A percentile compares a stretch with the other conserved stretches of the same genome.
phyloP scores from a whole-genome alignment of 2,329 filamentous ascomycete species.

The Aspergillus sp. region DNA sequence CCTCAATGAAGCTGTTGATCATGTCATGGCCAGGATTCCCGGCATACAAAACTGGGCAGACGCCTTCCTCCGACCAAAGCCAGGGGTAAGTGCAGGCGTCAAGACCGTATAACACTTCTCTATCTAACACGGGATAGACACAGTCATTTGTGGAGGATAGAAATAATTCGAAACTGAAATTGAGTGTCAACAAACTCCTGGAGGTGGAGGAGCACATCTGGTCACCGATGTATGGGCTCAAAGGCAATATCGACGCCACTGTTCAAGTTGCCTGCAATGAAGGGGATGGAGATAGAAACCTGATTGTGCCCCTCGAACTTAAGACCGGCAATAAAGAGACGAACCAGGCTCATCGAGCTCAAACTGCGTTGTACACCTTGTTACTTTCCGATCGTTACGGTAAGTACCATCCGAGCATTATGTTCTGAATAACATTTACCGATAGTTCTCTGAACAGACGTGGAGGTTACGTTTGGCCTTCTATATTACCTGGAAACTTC shows the following conservation, averaged over 20 bases:
- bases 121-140: conserved; percentile 39
- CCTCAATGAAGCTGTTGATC: conserved; percentile 69
- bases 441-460: conserved; percentile 53
- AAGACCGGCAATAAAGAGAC: conserved; percentile 85
- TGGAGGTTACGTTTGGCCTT: conserved; percentile 85
- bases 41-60: conserved; percentile 82
- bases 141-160: conserved; percentile 77
- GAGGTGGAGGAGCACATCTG: conserved; percentile 98
- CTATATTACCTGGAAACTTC: conserved; percentile 95
- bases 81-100: conserved; percentile 55
- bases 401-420: conserved; percentile 24
- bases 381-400: conserved; percentile 88
- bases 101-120: background rate
- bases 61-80: conserved; percentile 71
- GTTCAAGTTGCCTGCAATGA: conserved; percentile 83
- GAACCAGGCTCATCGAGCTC: conserved; percentile 80
- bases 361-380: conserved; percentile 92
- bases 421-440: background rate
- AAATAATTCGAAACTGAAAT: conserved; percentile 70
- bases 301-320: conserved; percentile 91
- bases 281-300: conserved; percentile 61
- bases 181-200: conserved; percentile 89
- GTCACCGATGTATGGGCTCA: conserved; percentile 96
- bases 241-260: conserved; percentile 96
- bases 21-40: conserved; percentile 79